A percentile compares a stretch with the other conserved stretches of the same genome.
These are phyloP conservation scores for Aspergillus carlsbadensis DNA, from an alignment of 495 filamentous ascomycete species.

Conservation along the genomic window DNA sequence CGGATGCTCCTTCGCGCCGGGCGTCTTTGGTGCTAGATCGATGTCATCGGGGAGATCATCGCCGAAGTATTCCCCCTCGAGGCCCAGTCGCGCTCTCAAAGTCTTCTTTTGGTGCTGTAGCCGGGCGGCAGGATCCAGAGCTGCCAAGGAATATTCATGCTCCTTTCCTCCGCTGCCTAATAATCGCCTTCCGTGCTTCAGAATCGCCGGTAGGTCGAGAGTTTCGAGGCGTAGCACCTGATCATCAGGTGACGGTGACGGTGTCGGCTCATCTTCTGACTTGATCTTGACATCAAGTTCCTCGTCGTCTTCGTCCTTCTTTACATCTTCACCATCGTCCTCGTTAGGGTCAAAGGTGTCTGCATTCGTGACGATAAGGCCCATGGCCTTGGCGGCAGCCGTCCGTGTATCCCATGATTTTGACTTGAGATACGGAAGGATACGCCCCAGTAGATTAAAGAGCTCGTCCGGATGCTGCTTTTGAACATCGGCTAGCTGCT, in stretches of 20 bases:
- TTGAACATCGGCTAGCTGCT: slow-evolving; percentile 95
- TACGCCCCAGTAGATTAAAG: slow-evolving; percentile 93
- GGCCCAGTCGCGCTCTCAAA: slow-evolving; percentile 75
- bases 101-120: slow-evolving; percentile 87
- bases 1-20: slow-evolving; percentile 48
- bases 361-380: slow-evolving; percentile 88
- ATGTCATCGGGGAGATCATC: slow-evolving; percentile 71
- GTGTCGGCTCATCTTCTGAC: slow-evolving; percentile 34
- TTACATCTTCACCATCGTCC: slow-evolving; percentile 50
- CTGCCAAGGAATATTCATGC: slow-evolving; percentile 75
- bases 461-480: slow-evolving; percentile 96
- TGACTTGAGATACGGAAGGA: slow-evolving; percentile 86
- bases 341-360: slow-evolving; percentile 84
- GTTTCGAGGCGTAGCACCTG: slow-evolving; percentile 68
- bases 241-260: slow-evolving; percentile 35
- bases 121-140: slow-evolving; percentile 75
- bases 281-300: slow-evolving; percentile 49
- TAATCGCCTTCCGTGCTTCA: slow-evolving; percentile 78
- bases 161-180: slow-evolving; percentile 82
- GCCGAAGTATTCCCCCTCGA: slow-evolving; percentile 81
- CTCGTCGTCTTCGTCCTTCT: slow-evolving; percentile 55
- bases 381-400: slow-evolving; percentile 88
- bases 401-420: slow-evolving; percentile 95
- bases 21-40: slow-evolving; percentile 53
- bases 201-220: slow-evolving; percentile 74